Conservation (phyloP, 176 grass and related monocot species). For the Rhynchospora tenuis region DNA sequence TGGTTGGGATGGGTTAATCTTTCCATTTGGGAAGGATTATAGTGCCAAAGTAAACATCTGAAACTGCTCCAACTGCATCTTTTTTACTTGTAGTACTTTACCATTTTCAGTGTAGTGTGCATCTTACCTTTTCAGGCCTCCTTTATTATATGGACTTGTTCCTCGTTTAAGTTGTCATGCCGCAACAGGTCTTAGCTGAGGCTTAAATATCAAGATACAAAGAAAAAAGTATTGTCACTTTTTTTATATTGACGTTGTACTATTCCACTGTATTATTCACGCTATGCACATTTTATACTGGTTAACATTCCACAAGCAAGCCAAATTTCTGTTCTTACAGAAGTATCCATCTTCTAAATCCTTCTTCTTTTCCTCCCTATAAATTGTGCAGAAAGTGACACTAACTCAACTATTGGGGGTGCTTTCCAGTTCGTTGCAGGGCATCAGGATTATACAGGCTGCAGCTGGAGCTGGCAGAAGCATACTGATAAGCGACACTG, state of each 20-base stretch:
- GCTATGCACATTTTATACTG: neutral
- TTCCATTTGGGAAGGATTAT: slow-evolving; percentile 7
- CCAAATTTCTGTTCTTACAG: slow-evolving; percentile 21
- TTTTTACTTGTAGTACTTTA: neutral
- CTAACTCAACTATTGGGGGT: slow-evolving; percentile 3
- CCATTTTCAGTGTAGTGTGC: neutral
- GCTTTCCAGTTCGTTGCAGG: slow-evolving; percentile 66
- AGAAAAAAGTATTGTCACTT: neutral
- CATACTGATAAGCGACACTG: slow-evolving; percentile 87
- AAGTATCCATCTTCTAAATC: neutral
- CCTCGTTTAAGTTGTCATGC: neutral
- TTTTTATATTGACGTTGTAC: neutral
- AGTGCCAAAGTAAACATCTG: slow-evolving; percentile 9
- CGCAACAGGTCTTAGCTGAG: neutral
- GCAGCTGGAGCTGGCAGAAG: slow-evolving; percentile 65
- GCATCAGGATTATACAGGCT: slow-evolving; percentile 81
- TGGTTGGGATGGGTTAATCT: slow-evolving; percentile 7
- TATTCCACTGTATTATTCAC: neutral
- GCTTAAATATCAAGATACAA: slow-evolving; percentile 1
- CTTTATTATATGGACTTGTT: neutral
- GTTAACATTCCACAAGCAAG: slow-evolving; percentile 28
- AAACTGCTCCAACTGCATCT: slow-evolving; percentile 1
- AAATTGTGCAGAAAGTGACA: neutral
- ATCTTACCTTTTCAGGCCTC: neutral
- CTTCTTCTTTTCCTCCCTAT: neutral